Conservation (phyloP, 31 red algal species). For the Asparagopsis taxiformis region DNA sequence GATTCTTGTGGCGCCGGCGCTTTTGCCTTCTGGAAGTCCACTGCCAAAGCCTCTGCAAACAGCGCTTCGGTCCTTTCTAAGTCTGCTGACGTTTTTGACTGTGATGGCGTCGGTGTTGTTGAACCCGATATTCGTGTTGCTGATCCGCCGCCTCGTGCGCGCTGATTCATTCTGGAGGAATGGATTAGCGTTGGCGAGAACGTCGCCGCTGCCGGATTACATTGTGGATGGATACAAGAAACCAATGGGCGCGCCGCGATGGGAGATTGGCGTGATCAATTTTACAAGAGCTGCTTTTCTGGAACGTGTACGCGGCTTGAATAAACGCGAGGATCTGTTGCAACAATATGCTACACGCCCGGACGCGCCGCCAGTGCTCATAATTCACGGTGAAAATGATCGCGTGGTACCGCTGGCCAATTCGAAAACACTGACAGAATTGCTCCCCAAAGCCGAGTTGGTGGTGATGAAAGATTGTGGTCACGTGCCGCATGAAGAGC, state of each 20-base stretch:
- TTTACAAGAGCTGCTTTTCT: constrained; percentile 36
- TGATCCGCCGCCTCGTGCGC: constrained; percentile 10
- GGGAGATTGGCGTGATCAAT: constrained; percentile 50
- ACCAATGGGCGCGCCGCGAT: constrained; percentile 23
- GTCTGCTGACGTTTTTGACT: constrained; percentile 6
- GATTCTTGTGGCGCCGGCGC: constrained; percentile 41
- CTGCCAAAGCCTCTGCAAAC: constrained; percentile 21
- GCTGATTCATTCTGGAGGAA: constrained; percentile 25
- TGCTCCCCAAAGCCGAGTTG: constrained; percentile 37
- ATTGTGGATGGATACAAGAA: constrained; percentile 53
- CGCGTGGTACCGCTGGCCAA: constrained; percentile 71
- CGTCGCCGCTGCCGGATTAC: constrained; percentile 16
- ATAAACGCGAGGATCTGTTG: constrained; percentile 29
- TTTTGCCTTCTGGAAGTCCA: constrained; percentile 20
- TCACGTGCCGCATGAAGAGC: constrained; percentile 90
- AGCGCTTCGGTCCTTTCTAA: neutral
- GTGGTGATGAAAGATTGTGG: constrained; percentile 56
- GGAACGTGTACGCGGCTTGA: constrained; percentile 26
- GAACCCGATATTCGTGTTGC: constrained; percentile 5
- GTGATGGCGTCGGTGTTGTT: constrained; percentile 8
- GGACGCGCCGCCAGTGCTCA: constrained; percentile 52
- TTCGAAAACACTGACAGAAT: constrained; percentile 49
- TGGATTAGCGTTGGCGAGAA: constrained; percentile 25
- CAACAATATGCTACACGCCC: neutral
- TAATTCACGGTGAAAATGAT: constrained; percentile 83